Percentiles rank a stretch among this genome's conserved stretches.
These are phyloP conservation scores for Guyanaporus albipodus DNA, from an alignment of 768 basidiomycete species.

Conservation along the genomic window DNA sequence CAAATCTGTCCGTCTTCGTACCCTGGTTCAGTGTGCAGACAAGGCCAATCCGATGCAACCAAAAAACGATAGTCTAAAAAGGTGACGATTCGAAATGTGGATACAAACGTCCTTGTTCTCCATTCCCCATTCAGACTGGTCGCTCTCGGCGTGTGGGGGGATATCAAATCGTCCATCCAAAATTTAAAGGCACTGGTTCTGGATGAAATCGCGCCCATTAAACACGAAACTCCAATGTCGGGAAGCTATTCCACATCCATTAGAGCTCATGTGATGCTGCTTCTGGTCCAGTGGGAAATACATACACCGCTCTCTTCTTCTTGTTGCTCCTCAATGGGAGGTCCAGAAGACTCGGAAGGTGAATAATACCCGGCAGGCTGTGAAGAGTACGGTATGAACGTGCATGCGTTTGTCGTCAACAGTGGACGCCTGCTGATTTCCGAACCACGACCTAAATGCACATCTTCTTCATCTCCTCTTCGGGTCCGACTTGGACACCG, in stretches of 20 bases:
- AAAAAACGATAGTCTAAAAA: no score
- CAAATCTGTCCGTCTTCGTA: no score
- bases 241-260: conserved; percentile 1
- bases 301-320: conserved; percentile 1
- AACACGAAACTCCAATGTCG: background rate
- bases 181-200: no score
- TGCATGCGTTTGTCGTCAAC: background rate
- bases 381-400: conserved; percentile 1
- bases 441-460: no score
- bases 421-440: background rate
- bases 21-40: no score
- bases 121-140: no score
- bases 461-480: background rate
- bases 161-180: no score
- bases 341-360: background rate
- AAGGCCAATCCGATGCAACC: no score
- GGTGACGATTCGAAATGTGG: no score
- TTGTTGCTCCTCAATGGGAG: background rate
- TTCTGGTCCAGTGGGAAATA: background rate
- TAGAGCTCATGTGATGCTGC: background rate
- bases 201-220: conserved; percentile 14
- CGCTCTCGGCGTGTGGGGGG: no score
- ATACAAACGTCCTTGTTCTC: no score
- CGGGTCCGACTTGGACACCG: conserved; percentile 9
- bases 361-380: background rate